Base-by-base conservation (phyloP, 257 asterid genomes). In the Penstemon barbatus region DNA sequence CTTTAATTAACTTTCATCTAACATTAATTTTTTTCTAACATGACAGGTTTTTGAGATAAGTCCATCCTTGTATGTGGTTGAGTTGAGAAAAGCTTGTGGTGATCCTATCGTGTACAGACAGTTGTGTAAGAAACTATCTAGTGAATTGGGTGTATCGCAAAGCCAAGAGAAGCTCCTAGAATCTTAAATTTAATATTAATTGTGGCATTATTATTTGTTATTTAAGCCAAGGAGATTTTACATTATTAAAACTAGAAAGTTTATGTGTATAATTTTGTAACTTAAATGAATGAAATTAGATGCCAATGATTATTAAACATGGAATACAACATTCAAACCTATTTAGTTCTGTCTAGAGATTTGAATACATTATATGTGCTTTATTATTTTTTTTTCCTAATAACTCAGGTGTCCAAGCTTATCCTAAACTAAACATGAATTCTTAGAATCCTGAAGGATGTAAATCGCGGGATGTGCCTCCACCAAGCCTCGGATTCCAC, bases 1-100 rank as follows among this genome's bases (percentile, higher is more conserved):
- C 42, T 33, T 57, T 52, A 15, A 18, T 5, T 19, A 19, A 53
- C 40, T 46, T 59, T 49, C 7, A 40, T 54, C 50, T 71, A 50
- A 38, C 5, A 1, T 51, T 57, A 55, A 57, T 33, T 12, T 25
- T 42, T 70, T 39, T 46, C 61, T 69, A 42, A 70, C 58, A 6
- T 57, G 40, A 44, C 95, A 92, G 99, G 90, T 94, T 60, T 87
- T 89, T 46, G 99, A 94, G 85, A 79, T 94, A 57, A 87, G 93
- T 73, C 90, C 92, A 70, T 85, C 97, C 40, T 48, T 87, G 78
- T 82, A 86, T 74, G 96, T 85, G 39, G 99, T 94, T 42, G 99
- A 94, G 81, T 63, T 94, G 72, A 81, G 81, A 57, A 94, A 94
- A 78, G 80, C 83, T 37, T 66, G 69, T 10, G 99, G 99, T 43